phyloP scores from a whole-genome alignment of 2,329 filamentous ascomycete genomes.

The Diaporthe helianthi region DNA sequence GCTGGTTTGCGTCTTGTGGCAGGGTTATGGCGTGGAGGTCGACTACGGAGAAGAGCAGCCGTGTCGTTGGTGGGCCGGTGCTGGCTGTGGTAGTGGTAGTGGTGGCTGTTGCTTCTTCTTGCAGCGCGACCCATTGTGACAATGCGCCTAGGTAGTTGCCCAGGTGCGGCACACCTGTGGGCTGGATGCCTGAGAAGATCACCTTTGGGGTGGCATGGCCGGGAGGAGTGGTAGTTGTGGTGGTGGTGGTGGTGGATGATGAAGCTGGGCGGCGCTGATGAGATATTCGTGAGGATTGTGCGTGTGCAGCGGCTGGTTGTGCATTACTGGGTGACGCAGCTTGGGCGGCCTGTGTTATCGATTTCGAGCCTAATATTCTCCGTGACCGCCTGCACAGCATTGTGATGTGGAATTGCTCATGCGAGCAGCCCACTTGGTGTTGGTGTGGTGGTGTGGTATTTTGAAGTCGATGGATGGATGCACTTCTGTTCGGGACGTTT shows the following conservation, averaged over 20 bases:
- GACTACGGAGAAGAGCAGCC: constrained; percentile 84
- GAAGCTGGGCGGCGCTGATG: constrained; percentile 7
- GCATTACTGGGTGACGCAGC: neutral
- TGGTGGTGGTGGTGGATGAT: neutral
- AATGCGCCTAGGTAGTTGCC: constrained; percentile 96
- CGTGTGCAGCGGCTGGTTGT: neutral
- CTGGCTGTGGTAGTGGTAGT: constrained; percentile 55
- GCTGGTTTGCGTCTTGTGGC: constrained; percentile 66
- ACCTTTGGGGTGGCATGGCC: constrained; percentile 47
- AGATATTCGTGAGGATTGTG: neutral
- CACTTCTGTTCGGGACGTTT: neutral
- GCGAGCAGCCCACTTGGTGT: neutral
- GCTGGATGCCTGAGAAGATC: constrained; percentile 96
- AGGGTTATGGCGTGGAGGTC: constrained; percentile 93
- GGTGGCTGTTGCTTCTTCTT: constrained; percentile 64
- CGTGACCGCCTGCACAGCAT: constrained; percentile 9
- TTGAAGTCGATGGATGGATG: neutral
- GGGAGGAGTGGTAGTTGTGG: constrained; percentile 20
- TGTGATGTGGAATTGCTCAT: constrained; percentile 1
- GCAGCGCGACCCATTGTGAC: constrained; percentile 82
- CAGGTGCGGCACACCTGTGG: constrained; percentile 90
- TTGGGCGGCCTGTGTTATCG: neutral
- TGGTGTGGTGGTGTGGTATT: neutral
- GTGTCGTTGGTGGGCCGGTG: constrained; percentile 39
- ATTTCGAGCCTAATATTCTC: neutral